phyloP scores from a whole-genome alignment of 2,329 filamentous ascomycete species.

The Epichloe hybrida region DNA sequence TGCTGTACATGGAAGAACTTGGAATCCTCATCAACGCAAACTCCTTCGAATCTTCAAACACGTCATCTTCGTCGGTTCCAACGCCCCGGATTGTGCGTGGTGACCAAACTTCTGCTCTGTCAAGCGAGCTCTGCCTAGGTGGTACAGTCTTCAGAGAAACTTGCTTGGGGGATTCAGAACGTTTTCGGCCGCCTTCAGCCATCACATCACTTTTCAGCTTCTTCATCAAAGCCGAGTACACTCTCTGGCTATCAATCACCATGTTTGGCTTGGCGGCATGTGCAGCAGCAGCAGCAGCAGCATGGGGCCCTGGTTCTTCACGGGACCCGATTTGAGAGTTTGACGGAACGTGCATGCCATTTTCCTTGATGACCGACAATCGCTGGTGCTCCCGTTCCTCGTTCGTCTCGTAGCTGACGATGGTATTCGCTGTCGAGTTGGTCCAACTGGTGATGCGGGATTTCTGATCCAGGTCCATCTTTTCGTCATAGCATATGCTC shows the following conservation, averaged over 20 bases:
- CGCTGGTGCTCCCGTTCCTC: constrained; percentile 39
- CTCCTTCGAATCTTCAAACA: constrained; percentile 13
- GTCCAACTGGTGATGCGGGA: constrained; percentile 65
- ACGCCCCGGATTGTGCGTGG: constrained; percentile 21
- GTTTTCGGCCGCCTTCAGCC: constrained; percentile 3
- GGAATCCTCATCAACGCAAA: background rate
- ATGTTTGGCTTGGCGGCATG: constrained; percentile 9
- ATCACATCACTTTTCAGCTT: constrained; percentile 29
- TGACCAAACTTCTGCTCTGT: constrained; percentile 9
- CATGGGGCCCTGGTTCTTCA: background rate
- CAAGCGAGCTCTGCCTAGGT: constrained; percentile 8
- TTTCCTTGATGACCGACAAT: constrained; percentile 52
- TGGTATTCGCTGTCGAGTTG: constrained; percentile 45
- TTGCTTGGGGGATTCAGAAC: background rate
- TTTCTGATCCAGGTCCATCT: constrained; percentile 32
- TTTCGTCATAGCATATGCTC: constrained; percentile 29
- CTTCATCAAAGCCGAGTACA: constrained; percentile 53
- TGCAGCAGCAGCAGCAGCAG: background rate
- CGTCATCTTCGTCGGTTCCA: constrained; percentile 18
- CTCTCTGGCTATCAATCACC: constrained; percentile 39
- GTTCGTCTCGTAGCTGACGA: constrained; percentile 26
- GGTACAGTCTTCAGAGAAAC: constrained; percentile 4
- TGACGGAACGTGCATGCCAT: constrained; percentile 26
- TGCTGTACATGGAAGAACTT: background rate
- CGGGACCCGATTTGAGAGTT: constrained; percentile 14